A percentile compares a stretch with the other conserved stretches of the same genome.
Conservation (phyloP, 108 stramenopile genomes). For the Bacterosira constricta region DNA sequence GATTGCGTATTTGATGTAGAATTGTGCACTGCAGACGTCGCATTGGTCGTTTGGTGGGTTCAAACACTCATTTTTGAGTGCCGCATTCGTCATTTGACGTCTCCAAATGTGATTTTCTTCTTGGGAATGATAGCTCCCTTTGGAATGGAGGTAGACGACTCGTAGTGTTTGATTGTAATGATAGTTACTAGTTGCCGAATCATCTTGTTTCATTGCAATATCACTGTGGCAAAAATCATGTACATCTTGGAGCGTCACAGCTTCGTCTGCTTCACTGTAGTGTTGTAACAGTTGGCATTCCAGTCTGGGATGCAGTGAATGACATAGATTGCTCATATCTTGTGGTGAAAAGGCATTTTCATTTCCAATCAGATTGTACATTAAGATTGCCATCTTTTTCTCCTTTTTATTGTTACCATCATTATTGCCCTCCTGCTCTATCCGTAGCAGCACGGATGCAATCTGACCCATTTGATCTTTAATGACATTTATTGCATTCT, state of each 20-base stretch:
- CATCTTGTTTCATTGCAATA: too few relatives aligned
- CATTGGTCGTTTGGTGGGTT: constrained; percentile 37
- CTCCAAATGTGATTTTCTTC: constrained; percentile 27
- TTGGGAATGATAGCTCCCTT: constrained; percentile 32
- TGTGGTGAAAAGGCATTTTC: not conserved
- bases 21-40: constrained; percentile 39
- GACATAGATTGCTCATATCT: constrained; percentile 18
- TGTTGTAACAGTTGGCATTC: constrained; percentile 9
- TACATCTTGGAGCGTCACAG: constrained; percentile 24
- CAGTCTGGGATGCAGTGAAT: constrained; percentile 7
- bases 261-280: constrained; percentile 21
- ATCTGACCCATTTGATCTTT: constrained; percentile 37
- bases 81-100: constrained; percentile 33
- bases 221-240: constrained; percentile 25
- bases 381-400: constrained; percentile 20
- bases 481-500: constrained; percentile 20
- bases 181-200: too few relatives aligned
- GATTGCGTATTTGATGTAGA: constrained; percentile 40
- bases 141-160: constrained; percentile 39
- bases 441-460: constrained; percentile 1
- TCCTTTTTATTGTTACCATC: too few relatives aligned
- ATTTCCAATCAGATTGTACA: constrained; percentile 42
- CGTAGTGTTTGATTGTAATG: too few relatives aligned
- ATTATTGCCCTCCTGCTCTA: not conserved
- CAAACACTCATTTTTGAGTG: constrained; percentile 23